A percentile compares a stretch with the other conserved stretches of the same genome.
Conservation (phyloP, 805 yeast genomes). For the Zygotorulaspora chibaensis region DNA sequence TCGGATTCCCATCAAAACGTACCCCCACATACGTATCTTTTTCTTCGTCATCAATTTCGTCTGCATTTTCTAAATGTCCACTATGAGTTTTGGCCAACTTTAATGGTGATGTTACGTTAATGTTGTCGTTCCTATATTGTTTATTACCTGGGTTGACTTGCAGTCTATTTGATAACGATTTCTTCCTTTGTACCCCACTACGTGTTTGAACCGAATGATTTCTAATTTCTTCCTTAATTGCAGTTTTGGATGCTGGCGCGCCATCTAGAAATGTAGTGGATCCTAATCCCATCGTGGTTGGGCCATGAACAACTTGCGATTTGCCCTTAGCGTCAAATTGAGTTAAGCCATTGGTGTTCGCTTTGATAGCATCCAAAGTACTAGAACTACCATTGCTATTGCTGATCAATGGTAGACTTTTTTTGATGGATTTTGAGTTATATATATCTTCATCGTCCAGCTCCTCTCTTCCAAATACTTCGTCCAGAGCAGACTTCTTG, state of each 20-base stretch:
- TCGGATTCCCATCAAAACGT: conserved; percentile 25
- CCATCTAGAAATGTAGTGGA: conserved; percentile 92
- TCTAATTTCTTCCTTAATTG: conserved; percentile 38
- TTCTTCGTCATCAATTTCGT: conserved; percentile 26
- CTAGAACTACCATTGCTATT: conserved; percentile 13
- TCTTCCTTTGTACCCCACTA: conserved; percentile 65
- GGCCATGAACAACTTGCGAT: conserved; percentile 78
- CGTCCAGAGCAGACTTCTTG: conserved; percentile 61
- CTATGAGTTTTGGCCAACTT: conserved; percentile 20
- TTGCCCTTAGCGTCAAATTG: conserved; percentile 69
- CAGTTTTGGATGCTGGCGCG: conserved; percentile 73
- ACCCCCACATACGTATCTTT: conserved; percentile 33
- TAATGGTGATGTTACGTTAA: conserved; percentile 12
- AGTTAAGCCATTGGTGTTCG: conserved; percentile 46
- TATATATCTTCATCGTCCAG: conserved; percentile 43
- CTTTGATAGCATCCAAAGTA: conserved; percentile 44
- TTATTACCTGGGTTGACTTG: conserved; percentile 27
- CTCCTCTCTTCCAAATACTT: conserved; percentile 65
- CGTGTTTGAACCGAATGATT: conserved; percentile 34
- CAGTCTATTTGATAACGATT: conserved; percentile 71
- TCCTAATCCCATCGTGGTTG: conserved; percentile 83
- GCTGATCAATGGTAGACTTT: conserved; percentile 1
- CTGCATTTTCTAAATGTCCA: conserved; percentile 19
- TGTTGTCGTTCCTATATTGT: conserved; percentile 1
- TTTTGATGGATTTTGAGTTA: conserved; percentile 6